Evolutionary conservation across 441 rosid genomes (phyloP).

Genomic region (Hura crepitans): DNA sequence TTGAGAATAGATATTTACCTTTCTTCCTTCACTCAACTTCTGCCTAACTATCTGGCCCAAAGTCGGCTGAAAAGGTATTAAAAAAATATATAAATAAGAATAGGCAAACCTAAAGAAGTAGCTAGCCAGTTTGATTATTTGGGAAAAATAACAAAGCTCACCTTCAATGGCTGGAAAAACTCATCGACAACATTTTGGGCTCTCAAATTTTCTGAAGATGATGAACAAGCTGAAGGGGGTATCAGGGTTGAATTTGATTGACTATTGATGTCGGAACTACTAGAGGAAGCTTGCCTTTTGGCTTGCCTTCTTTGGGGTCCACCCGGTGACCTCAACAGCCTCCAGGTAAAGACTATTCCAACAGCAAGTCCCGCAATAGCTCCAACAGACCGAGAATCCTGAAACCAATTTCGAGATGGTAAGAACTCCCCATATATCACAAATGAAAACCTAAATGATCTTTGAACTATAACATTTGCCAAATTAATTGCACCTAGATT

Average conservation of each 20-base stretch:
- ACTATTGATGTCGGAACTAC: slow-evolving; percentile 40
- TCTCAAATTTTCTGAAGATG: slow-evolving; percentile 53
- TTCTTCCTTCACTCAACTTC: slow-evolving; percentile 92
- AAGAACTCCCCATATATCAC: slow-evolving; percentile 20
- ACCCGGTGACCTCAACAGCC: slow-evolving; percentile 61
- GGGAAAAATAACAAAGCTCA: slow-evolving; percentile 16
- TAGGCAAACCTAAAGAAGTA: background rate
- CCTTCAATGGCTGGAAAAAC: slow-evolving; percentile 75
- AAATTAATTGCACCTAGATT: background rate
- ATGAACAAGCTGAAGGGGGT: slow-evolving; percentile 44
- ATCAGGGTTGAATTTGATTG: slow-evolving; percentile 40
- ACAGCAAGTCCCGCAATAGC: slow-evolving; percentile 95
- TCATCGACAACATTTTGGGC: slow-evolving; percentile 70
- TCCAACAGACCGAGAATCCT: slow-evolving; percentile 87
- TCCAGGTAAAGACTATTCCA: slow-evolving; percentile 81
- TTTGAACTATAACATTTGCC: background rate
- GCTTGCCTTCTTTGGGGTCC: slow-evolving; percentile 64
- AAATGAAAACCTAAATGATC: background rate
- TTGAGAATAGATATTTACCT: slow-evolving; percentile 44
- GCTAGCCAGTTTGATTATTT: slow-evolving; percentile 2
- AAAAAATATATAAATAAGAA: slow-evolving; percentile 9
- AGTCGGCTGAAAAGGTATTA: slow-evolving; percentile 54
- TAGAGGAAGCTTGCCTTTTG: slow-evolving; percentile 52
- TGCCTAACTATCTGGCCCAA: slow-evolving; percentile 87
- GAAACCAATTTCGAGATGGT: slow-evolving; percentile 16